Evolutionary conservation across 1,139 yeast species (phyloP).

Genomic region (Saccharomyces hybrid): DNA sequence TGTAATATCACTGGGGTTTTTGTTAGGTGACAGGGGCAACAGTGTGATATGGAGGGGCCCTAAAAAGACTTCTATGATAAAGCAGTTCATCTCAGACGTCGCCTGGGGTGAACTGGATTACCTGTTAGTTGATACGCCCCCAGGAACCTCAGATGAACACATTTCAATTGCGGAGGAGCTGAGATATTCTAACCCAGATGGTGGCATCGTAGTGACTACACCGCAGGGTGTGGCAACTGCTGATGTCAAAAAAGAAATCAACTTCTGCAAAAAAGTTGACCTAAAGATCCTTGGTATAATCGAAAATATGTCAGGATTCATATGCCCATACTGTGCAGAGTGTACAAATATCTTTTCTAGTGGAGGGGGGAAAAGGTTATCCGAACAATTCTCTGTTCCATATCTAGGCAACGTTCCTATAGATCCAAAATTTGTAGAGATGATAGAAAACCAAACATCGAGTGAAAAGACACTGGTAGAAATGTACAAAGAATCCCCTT

Average conservation of each 20-base stretch:
- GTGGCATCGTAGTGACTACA: constrained; percentile 91
- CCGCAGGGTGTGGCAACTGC: constrained; percentile 91
- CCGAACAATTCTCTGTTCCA: constrained; percentile 51
- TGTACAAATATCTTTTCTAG: constrained; percentile 84
- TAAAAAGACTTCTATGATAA: constrained; percentile 93
- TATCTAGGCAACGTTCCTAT: constrained; percentile 86
- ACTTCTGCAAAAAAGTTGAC: constrained; percentile 81
- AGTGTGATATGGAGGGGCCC: constrained; percentile 99
- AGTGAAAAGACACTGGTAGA: constrained; percentile 27
- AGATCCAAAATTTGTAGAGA: constrained; percentile 81
- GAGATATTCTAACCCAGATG: constrained; percentile 70
- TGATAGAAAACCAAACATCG: constrained; percentile 49
- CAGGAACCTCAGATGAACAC: constrained; percentile 98
- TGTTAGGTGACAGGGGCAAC: constrained; percentile 73
- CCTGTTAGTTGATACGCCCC: constrained; percentile 90
- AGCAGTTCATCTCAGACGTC: constrained; percentile 86
- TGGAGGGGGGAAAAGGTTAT: constrained; percentile 79
- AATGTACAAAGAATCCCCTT: constrained; percentile 35
- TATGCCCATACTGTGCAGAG: constrained; percentile 90
- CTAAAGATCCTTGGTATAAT: constrained; percentile 77
- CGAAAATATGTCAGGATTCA: constrained; percentile 95
- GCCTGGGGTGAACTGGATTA: constrained; percentile 85
- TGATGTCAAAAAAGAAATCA: constrained; percentile 90
- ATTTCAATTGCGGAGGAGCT: constrained; percentile 92
- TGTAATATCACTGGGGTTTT: constrained; percentile 86